Percentiles rank a stretch among this genome's conserved stretches.
Evolutionary conservation across 169 alveolate species (phyloP).

Genomic region (Plasmodium ovale): DNA sequence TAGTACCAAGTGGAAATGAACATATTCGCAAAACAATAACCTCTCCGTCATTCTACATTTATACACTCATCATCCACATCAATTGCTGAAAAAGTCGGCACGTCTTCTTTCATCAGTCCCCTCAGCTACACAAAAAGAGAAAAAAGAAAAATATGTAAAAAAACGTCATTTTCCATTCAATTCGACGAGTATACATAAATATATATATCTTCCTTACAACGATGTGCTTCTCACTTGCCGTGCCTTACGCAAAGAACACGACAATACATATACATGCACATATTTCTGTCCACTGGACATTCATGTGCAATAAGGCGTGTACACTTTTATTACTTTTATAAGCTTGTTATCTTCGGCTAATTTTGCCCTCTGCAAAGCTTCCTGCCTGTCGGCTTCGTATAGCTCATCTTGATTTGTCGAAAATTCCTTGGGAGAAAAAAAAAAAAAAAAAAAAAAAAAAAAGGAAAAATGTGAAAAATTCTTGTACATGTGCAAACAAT

Average conservation of each 20-base stretch:
- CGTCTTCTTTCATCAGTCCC: conserved; percentile 74
- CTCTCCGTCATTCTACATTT: conserved; percentile 67
- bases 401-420: conserved; percentile 72
- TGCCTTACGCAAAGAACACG: background rate
- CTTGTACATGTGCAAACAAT: background rate
- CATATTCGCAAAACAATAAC: background rate
- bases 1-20: background rate
- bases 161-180: background rate
- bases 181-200: background rate
- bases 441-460: background rate
- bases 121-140: conserved; percentile 36
- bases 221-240: no score
- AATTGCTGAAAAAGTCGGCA: conserved; percentile 70
- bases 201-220: no score
- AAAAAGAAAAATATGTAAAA: background rate
- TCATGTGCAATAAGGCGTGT: background rate
- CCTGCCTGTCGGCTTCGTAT: conserved; percentile 76
- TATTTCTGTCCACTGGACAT: background rate
- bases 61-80: conserved; percentile 74
- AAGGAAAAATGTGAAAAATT: background rate
- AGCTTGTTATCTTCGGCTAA: conserved; percentile 72
- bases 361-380: conserved; percentile 75
- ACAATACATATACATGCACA: conserved; percentile 4
- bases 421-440: conserved; percentile 33
- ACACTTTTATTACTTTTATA: conserved; percentile 24